Evolutionary conservation across 179 eudicot genomes (phyloP).

Genomic region (Silene noctiflora): DNA sequence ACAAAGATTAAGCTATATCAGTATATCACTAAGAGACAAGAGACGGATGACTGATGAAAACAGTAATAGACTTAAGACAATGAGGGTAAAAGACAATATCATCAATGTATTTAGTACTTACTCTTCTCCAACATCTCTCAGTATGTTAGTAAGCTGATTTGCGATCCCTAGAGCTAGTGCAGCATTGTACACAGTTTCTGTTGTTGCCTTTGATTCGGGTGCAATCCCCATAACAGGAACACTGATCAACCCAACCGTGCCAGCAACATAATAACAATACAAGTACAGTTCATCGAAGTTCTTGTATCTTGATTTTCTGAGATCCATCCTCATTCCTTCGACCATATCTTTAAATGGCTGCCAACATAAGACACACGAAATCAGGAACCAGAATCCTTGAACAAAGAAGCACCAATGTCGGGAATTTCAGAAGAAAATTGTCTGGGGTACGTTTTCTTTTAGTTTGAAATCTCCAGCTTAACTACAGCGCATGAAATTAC

Average conservation of each 20-base stretch:
- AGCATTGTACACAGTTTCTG: constrained; percentile 76
- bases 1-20: no score
- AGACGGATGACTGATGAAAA: no score
- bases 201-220: constrained; percentile 64
- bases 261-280: constrained; percentile 84
- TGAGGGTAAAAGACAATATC: no score
- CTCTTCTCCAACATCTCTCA: constrained; percentile 95
- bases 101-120: constrained; percentile 31
- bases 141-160: constrained; percentile 80
- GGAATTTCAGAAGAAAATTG: background rate
- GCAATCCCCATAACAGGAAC: constrained; percentile 92
- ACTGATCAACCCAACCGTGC: constrained; percentile 84
- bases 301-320: constrained; percentile 43
- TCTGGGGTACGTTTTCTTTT: background rate
- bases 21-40: no score
- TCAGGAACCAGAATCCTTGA: background rate
- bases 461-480: no score
- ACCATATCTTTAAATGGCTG: constrained; percentile 46
- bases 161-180: constrained; percentile 83
- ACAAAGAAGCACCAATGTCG: background rate
- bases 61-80: no score
- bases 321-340: constrained; percentile 45
- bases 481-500: no score
- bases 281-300: constrained; percentile 81
- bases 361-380: background rate